Percentiles rank a stretch among this genome's conserved stretches.
Evolutionary conservation across 345 rosid species (phyloP).

Genomic region (Dovyalis caffra): DNA sequence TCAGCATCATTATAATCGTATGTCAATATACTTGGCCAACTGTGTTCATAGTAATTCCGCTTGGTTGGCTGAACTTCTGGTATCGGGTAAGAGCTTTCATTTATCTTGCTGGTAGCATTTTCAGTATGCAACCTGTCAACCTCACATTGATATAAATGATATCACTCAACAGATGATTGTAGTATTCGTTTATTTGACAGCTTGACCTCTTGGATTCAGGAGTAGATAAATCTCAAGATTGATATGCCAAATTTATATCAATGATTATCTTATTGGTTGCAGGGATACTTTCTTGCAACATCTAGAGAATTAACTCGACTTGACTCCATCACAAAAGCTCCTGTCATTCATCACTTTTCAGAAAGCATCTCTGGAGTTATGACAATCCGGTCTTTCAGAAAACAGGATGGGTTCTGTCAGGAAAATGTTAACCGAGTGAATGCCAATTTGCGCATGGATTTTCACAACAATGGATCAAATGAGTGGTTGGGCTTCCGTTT

Average conservation of each 20-base stretch:
- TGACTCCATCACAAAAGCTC: slow-evolving; percentile 94
- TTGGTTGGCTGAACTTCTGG: slow-evolving; percentile 87
- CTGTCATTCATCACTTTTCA: slow-evolving; percentile 92
- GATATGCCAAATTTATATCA: not conserved
- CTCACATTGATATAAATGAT: not conserved
- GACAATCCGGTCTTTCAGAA: slow-evolving; percentile 76
- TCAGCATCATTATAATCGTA: slow-evolving; percentile 78
- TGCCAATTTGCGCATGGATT: slow-evolving; percentile 75
- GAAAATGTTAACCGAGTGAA: slow-evolving; percentile 77
- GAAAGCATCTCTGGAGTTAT: slow-evolving; percentile 88
- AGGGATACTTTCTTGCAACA: slow-evolving; percentile 82
- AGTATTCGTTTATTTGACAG: too few species aligned
- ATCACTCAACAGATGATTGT: not conserved
- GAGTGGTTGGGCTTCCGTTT: slow-evolving; percentile 90
- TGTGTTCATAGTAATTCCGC: slow-evolving; percentile 70
- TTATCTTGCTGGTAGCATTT: not conserved
- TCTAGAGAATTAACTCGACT: slow-evolving; percentile 88
- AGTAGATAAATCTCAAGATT: not conserved
- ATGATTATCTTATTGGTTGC: slow-evolving; percentile 12
- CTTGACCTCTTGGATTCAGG: not conserved
- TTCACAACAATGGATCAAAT: slow-evolving; percentile 86
- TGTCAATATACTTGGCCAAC: slow-evolving; percentile 98
- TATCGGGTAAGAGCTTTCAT: slow-evolving; percentile 61
- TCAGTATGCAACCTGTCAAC: not conserved
- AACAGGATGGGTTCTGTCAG: slow-evolving; percentile 49